Conservation (phyloP, 2,329 filamentous ascomycete species). For the Trichoderma sp. region DNA sequence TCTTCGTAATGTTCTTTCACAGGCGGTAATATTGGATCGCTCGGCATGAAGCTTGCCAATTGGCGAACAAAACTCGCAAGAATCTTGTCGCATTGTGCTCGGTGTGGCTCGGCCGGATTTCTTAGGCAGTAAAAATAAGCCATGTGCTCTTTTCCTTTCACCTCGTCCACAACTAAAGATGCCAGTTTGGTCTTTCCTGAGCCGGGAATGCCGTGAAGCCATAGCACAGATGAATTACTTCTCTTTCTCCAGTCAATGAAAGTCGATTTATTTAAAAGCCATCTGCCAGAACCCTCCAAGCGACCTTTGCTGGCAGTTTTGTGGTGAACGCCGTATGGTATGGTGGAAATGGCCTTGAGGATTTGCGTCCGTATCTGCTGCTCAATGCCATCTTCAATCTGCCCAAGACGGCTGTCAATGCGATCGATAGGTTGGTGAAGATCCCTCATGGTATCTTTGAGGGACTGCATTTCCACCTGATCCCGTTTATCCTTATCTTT, state of each 20-base stretch:
- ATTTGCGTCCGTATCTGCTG: neutral
- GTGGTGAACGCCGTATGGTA: conserved; percentile 1
- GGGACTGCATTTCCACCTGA: neutral
- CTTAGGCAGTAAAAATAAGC: conserved; percentile 6
- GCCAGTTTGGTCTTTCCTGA: conserved; percentile 9
- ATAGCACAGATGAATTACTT: conserved; percentile 8
- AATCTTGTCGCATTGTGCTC: conserved; percentile 4
- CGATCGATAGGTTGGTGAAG: neutral
- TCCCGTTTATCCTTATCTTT: neutral
- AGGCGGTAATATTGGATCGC: neutral
- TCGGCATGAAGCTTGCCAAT: neutral
- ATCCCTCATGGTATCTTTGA: neutral
- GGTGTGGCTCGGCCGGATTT: conserved; percentile 5
- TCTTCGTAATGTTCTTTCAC: neutral
- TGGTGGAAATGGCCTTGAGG: neutral
- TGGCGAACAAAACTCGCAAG: conserved; percentile 8
- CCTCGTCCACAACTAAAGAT: conserved; percentile 2
- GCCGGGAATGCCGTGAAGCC: conserved; percentile 7
- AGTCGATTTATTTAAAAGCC: neutral
- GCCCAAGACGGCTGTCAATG: neutral
- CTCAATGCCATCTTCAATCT: conserved; percentile 2
- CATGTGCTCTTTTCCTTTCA: neutral
- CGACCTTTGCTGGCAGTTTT: conserved; percentile 6
- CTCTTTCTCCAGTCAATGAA: neutral
- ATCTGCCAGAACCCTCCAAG: conserved; percentile 5